Evolutionary conservation across 1,284 basidiomycete genomes (phyloP).

Genomic region (Trametes hirsuta): DNA sequence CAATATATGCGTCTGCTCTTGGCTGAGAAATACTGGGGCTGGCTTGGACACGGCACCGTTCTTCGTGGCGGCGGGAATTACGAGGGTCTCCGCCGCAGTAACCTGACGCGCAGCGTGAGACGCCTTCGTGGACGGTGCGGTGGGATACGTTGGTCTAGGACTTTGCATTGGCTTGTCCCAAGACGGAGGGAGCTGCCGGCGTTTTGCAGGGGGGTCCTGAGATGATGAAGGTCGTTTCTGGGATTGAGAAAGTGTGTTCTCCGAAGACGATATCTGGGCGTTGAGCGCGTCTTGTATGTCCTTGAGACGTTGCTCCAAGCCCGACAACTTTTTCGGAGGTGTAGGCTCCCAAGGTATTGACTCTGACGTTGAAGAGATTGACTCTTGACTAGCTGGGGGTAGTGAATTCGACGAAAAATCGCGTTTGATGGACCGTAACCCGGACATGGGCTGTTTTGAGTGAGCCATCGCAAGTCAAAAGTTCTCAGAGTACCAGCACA

Average conservation of each 20-base stretch:
- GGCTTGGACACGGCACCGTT: conserved; percentile 37
- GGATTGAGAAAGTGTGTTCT: conserved; percentile 31
- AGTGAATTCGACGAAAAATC: conserved; percentile 36
- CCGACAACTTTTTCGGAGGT: conserved; percentile 28
- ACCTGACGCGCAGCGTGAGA: conserved; percentile 16
- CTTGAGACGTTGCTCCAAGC: conserved; percentile 48
- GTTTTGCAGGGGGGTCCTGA: conserved; percentile 44
- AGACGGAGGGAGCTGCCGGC: conserved; percentile 52
- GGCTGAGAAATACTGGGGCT: conserved; percentile 64
- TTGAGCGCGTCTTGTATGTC: conserved; percentile 56
- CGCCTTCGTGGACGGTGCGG: conserved; percentile 23
- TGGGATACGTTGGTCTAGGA: conserved; percentile 31
- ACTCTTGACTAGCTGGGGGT: conserved; percentile 29
- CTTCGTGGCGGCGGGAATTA: conserved; percentile 20
- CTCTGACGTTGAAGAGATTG: conserved; percentile 16
- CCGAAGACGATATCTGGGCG: conserved; percentile 23
- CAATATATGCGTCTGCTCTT: conserved; percentile 84
- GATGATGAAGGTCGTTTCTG: conserved; percentile 50
- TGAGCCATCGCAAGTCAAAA: conserved; percentile 1
- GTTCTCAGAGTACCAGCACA: no score
- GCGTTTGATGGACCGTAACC: conserved; percentile 34
- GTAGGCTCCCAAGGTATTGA: conserved; percentile 28
- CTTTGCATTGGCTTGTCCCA: conserved; percentile 40
- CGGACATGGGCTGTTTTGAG: conserved; percentile 34
- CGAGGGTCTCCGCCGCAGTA: conserved; percentile 14